phyloP scores from a whole-genome alignment of 176 grass and related monocot genomes.

The Coix lacrymajobi region DNA sequence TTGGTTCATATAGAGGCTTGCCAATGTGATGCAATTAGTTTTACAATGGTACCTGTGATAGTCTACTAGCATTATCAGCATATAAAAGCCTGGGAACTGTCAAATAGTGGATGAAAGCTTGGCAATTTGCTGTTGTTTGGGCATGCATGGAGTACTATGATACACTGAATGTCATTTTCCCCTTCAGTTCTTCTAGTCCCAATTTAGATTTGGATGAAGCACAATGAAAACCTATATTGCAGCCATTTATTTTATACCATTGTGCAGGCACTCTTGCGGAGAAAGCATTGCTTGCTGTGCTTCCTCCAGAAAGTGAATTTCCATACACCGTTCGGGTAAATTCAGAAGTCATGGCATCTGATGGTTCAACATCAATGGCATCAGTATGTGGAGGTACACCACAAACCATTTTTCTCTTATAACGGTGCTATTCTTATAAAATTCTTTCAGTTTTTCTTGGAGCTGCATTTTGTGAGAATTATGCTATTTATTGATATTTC shows the following conservation, averaged over 20 bases:
- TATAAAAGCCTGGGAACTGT: not conserved
- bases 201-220: not conserved
- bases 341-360: conserved; percentile 97
- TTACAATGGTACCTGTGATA: not conserved
- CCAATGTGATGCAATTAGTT: not conserved
- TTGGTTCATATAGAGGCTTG: not conserved
- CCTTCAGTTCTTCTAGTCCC: not conserved
- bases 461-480: too few species aligned
- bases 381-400: conserved; percentile 91
- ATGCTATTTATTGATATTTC: not conserved
- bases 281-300: conserved; percentile 90
- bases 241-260: conserved; percentile 21
- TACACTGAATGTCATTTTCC: not conserved
- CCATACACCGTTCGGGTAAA: conserved; percentile 93
- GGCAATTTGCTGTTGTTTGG: not conserved
- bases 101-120: not conserved
- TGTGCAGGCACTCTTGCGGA: conserved; percentile 87
- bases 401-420: conserved; percentile 1
- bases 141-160: not conserved
- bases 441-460: too few species aligned
- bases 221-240: not conserved
- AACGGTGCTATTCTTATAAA: not conserved
- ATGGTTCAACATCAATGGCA: conserved; percentile 99
- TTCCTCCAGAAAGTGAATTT: conserved; percentile 90
- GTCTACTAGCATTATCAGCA: not conserved